phyloP scores from a whole-genome alignment of 768 basidiomycete species.

The Lactarius vividus region DNA sequence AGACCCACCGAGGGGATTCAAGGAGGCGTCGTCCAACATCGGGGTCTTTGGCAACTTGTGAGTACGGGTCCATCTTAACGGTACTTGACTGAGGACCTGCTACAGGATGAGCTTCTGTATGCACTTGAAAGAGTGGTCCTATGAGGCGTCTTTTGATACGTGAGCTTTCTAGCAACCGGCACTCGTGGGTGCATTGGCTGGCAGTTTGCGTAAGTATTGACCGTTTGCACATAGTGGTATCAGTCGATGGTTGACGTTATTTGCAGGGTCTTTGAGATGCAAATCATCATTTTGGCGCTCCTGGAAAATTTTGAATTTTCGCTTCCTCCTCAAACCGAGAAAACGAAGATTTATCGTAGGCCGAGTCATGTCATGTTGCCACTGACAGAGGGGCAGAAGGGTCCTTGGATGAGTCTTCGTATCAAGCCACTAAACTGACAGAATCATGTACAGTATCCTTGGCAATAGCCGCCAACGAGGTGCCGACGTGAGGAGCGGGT shows the following conservation, averaged over 20 bases:
- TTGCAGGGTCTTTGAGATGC: constrained; percentile 11
- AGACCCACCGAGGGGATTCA: neutral
- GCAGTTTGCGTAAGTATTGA: constrained; percentile 1
- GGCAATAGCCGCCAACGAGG: too few species aligned
- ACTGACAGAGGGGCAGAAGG: neutral
- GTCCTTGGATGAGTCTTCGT: constrained; percentile 5
- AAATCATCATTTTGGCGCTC: constrained; percentile 3
- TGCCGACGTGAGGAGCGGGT: too few species aligned
- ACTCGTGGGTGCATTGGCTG: constrained; percentile 9
- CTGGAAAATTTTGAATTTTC: neutral
- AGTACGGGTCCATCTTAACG: neutral
- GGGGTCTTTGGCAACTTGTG: constrained; percentile 11
- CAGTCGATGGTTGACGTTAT: neutral
- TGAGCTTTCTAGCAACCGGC: neutral
- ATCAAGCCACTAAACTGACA: constrained; percentile 1
- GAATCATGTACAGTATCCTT: neutral
- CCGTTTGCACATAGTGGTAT: neutral
- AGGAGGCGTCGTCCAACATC: neutral
- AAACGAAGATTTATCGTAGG: constrained; percentile 4
- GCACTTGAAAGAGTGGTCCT: neutral
- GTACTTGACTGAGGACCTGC: neutral
- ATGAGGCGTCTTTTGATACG: neutral
- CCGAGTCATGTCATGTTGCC: constrained; percentile 7
- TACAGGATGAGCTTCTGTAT: constrained; percentile 14
- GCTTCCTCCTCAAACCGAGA: neutral